Evolutionary conservation across 306 rosid genomes (phyloP), one percentile per base, ranked within the genome.

Genomic region (Sicyos edulis): DNA sequence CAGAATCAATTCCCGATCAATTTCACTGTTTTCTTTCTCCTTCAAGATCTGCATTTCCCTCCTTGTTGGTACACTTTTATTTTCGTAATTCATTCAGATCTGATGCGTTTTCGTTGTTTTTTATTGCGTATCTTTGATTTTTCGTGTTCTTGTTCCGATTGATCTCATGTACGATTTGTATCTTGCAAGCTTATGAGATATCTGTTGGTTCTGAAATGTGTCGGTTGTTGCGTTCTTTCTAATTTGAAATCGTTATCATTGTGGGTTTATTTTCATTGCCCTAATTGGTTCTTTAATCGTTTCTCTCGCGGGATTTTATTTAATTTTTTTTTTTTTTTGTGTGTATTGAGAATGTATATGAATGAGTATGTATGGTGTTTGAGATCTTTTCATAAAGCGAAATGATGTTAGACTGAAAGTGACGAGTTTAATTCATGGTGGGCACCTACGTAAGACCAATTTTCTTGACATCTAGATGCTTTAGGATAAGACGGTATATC

Each of bases 21-120:
- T 2, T 68, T 22, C 8, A 49, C 72, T 68, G 17, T 42, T 66
- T 14, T 49, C 72, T 68, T 68, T 21, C 1, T 68, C 70, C 21
- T 49, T 49, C 72, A 49, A 21, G 44, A 68, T 47, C 42, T 22
- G 4, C 72, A 49, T 47, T 68, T 49, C 3, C 72, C 4, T 67
- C 56, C 37, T 67, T 67, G 40, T 44, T 45, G 72, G 72, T 68
- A 68, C 37, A 5, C 10, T 65, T 67, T 14, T 32, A 4, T 68
- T 2, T 66, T 10, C 22, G 19, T 1, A 40, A 2, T 68, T 47
- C 42, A 1, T 21, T 49, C 8, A 68, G 72, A 68, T 68, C 72
- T 68, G 56, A 49, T 20, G 14, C 72, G 12, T 68, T 68, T 20
- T 22, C 37, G 1, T 68, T 49, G 44, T 6, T 49, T 60, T 26